Evolutionary conservation across 805 yeast genomes (phyloP), one percentile per base, ranked within the genome.

Genomic region (Wickerhamiella brachini): DNA sequence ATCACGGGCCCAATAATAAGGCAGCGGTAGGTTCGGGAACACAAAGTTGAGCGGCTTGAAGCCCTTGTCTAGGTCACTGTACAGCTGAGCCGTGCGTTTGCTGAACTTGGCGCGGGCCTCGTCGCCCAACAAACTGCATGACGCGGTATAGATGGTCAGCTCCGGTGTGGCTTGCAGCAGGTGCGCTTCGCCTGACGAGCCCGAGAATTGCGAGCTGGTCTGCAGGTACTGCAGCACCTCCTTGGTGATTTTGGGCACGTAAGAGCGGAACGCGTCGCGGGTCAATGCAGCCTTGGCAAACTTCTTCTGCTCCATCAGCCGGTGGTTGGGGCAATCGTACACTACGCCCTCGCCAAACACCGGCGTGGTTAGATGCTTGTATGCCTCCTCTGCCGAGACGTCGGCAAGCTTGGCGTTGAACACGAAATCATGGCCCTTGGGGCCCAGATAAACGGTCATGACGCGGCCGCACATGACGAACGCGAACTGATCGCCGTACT

Each of bases 271-370:
- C 1, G 94, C 79, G 45, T 85, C 95, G 57, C 77, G 79, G 24
- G 95, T 84, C 59, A 93, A 75, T 21, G 96, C 94, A 50, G 78
- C 78, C 70, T 93, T 93, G 56, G 89, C 95, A 63, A 93, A 93
- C 72, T 88, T 93, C 79, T 93, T 93, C 70, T 93, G 98, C 67
- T 93, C 98, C 98, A 93, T 93, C 62, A 93, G 77, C 58, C 88
- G 80, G 62, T 80, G 71, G 71, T 93, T 93, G 56, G 98, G 87
- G 70, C 97, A 90, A 71, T 93, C 98, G 66, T 93, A 93, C 49
- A 93, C 85, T 50, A 93, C 98, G 62, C 97, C 98, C 63, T 88
- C 80, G 61, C 98, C 98, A 60, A 93, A 93, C 15, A 88, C 96
- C 13, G 98, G 98, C n/a, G 97, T 90, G n/a, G 98, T 93, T 68